These are phyloP conservation scores for Globisporangium apiculatum DNA, from an alignment of 352 stramenopile species.

Conservation along the genomic window DNA sequence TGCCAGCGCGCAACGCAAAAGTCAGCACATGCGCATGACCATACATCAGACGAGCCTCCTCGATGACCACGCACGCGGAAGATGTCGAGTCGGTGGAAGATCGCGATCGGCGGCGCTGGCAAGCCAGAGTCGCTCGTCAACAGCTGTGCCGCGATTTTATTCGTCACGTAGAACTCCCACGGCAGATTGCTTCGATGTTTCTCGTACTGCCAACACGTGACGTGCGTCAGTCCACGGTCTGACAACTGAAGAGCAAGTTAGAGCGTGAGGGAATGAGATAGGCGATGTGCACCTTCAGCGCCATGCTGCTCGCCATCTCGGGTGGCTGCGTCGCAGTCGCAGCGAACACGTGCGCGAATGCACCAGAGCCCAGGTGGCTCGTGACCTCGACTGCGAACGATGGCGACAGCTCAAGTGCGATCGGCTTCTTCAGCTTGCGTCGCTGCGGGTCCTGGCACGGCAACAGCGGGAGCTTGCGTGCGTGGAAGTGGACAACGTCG, in stretches of 20 bases:
- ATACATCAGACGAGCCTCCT: background rate
- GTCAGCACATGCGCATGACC: background rate
- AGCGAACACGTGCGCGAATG: conserved; percentile 73
- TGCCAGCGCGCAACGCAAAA: conserved; percentile 12
- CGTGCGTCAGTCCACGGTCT: background rate
- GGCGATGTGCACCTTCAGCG: conserved; percentile 45
- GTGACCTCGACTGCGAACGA: conserved; percentile 33
- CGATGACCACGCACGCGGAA: conserved; percentile 33
- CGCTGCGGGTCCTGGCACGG: conserved; percentile 34
- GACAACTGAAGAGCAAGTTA: background rate
- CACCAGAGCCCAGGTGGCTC: conserved; percentile 59
- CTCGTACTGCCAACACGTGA: conserved; percentile 39
- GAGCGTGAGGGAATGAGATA: background rate
- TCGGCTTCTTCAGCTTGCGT: conserved; percentile 50
- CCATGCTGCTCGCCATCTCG: conserved; percentile 24
- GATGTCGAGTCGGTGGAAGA: conserved; percentile 45
- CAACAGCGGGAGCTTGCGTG: conserved; percentile 36
- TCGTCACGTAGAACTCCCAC: conserved; percentile 79
- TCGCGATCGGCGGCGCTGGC: conserved; percentile 20
- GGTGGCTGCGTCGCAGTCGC: conserved; percentile 24
- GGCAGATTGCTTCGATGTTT: conserved; percentile 54
- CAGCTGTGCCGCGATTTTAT: conserved; percentile 33
- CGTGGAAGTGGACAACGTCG: conserved; percentile 46
- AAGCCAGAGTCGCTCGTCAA: conserved; percentile 18
- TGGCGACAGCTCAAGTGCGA: conserved; percentile 26